A percentile compares a stretch with the other conserved stretches of the same genome.
These are phyloP conservation scores for Euptelea pleiosperma DNA, from an alignment of 164 flowering plant genomes.

Conservation along the genomic window DNA sequence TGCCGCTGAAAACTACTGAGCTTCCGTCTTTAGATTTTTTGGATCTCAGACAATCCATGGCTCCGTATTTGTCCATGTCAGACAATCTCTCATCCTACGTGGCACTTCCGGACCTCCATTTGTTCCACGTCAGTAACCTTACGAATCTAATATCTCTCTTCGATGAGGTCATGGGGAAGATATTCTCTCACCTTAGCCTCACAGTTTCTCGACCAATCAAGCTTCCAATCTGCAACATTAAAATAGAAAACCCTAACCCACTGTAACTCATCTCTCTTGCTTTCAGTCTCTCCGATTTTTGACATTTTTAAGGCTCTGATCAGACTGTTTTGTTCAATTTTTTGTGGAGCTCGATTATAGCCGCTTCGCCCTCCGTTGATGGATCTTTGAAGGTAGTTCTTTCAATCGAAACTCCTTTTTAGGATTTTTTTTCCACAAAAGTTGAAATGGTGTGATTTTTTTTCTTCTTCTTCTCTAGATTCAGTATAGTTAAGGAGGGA, in stretches of 20 bases:
- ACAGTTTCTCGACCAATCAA: constrained; percentile 6
- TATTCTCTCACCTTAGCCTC: constrained; percentile 8
- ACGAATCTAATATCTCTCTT: constrained; percentile 21
- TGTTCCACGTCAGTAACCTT: constrained; percentile 24
- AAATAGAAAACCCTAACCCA: too few relatives aligned
- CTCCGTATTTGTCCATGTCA: constrained; percentile 16
- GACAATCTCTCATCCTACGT: neutral
- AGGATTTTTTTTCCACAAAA: neutral
- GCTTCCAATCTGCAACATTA: too few relatives aligned
- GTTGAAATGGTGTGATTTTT: neutral
- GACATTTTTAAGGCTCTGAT: too few relatives aligned
- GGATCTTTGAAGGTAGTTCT: constrained; percentile 1
- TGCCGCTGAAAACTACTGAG: constrained; percentile 12
- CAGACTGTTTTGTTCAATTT: too few relatives aligned
- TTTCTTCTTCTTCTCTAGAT: too few relatives aligned
- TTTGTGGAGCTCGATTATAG: too few relatives aligned
- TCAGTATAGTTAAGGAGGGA: too few relatives aligned
- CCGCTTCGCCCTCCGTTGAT: too few relatives aligned
- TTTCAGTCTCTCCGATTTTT: too few relatives aligned
- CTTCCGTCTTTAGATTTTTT: constrained; percentile 31
- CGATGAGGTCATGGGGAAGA: too few relatives aligned
- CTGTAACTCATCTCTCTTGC: too few relatives aligned
- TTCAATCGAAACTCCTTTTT: neutral
- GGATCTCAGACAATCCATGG: constrained; percentile 14
- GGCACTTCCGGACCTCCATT: constrained; percentile 20